phyloP scores from a whole-genome alignment of 441 rosid genomes.

The Geranium incanum region DNA sequence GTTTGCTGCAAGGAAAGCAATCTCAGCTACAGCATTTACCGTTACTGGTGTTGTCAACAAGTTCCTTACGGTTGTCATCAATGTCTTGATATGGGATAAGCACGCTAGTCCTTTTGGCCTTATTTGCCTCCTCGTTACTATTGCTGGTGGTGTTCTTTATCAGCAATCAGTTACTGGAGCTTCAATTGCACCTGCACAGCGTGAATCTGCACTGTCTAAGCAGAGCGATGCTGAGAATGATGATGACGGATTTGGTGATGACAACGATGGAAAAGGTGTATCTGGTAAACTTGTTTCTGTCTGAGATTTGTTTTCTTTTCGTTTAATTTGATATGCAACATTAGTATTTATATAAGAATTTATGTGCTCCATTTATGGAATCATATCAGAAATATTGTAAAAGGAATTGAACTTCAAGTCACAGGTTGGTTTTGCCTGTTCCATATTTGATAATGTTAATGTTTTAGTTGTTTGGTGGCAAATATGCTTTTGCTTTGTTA shows the following conservation, averaged over 20 bases:
- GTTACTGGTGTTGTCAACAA: constrained; percentile 95
- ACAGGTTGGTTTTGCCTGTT: not conserved
- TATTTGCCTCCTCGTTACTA: constrained; percentile 69
- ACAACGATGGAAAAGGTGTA: constrained; percentile 31
- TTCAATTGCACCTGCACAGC: constrained; percentile 25
- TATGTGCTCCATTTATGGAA: constrained; percentile 12
- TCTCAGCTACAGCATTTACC: constrained; percentile 89
- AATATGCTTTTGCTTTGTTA: not conserved
- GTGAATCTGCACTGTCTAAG: constrained; percentile 31
- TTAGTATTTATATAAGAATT: constrained; percentile 9
- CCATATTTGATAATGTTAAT: not conserved
- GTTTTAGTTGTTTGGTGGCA: not conserved
- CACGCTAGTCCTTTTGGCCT: constrained; percentile 85
- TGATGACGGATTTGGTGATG: constrained; percentile 36
- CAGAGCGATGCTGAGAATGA: constrained; percentile 27
- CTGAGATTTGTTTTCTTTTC: constrained; percentile 21
- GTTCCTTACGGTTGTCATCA: constrained; percentile 84
- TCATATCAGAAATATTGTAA: not conserved
- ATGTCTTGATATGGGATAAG: constrained; percentile 92
- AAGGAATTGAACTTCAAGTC: constrained; percentile 10
- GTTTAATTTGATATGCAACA: not conserved
- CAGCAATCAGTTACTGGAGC: constrained; percentile 75
- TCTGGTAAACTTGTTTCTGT: constrained; percentile 39
- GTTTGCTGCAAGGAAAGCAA: constrained; percentile 84
- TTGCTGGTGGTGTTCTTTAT: constrained; percentile 77